Evolutionary conservation across 2,329 filamentous ascomycete genomes (phyloP).

Genomic region (Botryosphaeria agaves): DNA sequence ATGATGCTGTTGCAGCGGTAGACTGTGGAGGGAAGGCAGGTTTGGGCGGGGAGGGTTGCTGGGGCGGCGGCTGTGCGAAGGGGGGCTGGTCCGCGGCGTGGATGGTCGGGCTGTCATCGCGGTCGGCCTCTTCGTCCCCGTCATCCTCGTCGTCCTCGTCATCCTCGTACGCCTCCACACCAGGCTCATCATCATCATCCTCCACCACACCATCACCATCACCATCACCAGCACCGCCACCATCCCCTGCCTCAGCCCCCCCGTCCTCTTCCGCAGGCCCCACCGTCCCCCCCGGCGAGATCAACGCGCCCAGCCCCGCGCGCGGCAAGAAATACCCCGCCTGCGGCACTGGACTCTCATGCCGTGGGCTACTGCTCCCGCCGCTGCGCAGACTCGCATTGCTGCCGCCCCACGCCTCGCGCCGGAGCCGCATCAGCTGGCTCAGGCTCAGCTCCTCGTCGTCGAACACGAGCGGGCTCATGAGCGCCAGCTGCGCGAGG

Average conservation of each 20-base stretch:
- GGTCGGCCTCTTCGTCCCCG: no score
- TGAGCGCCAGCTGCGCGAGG: constrained; percentile 52
- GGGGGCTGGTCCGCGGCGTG: background rate
- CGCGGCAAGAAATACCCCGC: background rate
- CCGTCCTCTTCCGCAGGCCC: no score
- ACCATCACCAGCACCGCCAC: background rate
- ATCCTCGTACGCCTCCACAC: background rate
- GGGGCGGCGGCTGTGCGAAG: background rate
- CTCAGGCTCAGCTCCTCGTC: constrained; percentile 59
- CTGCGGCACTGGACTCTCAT: background rate
- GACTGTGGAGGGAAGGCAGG: background rate
- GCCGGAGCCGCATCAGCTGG: constrained; percentile 54
- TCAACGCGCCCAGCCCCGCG: no score
- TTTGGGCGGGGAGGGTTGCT: background rate
- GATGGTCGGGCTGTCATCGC: background rate
- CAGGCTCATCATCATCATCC: background rate
- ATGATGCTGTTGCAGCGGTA: no score
- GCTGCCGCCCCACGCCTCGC: constrained; percentile 65
- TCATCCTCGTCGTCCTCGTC: background rate
- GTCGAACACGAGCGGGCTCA: constrained; percentile 37
- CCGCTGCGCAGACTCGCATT: constrained; percentile 50
- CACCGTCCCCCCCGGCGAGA: no score
- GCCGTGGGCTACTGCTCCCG: constrained; percentile 6
- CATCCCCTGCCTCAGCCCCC: no score
- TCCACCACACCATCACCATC: background rate